Conservation (phyloP, 139 green algal genomes). For the Chlamydomonas sphaeroides region DNA sequence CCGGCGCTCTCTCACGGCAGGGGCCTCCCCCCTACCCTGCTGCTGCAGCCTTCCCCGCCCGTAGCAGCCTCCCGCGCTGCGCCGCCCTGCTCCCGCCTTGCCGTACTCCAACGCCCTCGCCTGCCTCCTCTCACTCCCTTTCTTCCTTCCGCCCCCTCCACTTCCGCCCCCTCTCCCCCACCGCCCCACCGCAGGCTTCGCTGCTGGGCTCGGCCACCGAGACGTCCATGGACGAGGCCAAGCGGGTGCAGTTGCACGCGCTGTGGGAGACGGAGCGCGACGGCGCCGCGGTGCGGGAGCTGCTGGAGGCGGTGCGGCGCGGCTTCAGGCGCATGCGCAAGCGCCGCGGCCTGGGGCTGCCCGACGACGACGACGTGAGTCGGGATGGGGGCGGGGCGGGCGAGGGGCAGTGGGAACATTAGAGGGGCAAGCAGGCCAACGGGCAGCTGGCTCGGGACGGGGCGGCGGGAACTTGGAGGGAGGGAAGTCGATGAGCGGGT, state of each 20-base stretch:
- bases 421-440: too few relatives aligned
- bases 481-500: too few relatives aligned
- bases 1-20: too few relatives aligned
- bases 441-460: too few relatives aligned
- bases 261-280: conserved; percentile 27
- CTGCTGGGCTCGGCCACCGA: conserved; percentile 27
- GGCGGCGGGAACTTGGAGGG: too few relatives aligned
- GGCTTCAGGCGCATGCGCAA: conserved; percentile 2
- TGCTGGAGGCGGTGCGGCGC: conserved; percentile 29
- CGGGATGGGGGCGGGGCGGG: background rate
- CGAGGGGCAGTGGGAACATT: too few relatives aligned
- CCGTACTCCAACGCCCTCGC: too few relatives aligned
- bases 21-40: too few relatives aligned
- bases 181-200: background rate
- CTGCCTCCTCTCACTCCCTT: background rate
- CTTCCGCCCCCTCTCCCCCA: background rate
- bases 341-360: background rate
- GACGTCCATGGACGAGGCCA: background rate
- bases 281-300: conserved; percentile 6
- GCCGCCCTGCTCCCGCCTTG: too few relatives aligned
- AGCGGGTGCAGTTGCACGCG: conserved; percentile 20
- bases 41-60: too few relatives aligned
- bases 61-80: too few relatives aligned
- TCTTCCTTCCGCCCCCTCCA: background rate
- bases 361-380: conserved; percentile 4